phyloP scores from a whole-genome alignment of 179 eudicot genomes.

The Beta macrorhiza region DNA sequence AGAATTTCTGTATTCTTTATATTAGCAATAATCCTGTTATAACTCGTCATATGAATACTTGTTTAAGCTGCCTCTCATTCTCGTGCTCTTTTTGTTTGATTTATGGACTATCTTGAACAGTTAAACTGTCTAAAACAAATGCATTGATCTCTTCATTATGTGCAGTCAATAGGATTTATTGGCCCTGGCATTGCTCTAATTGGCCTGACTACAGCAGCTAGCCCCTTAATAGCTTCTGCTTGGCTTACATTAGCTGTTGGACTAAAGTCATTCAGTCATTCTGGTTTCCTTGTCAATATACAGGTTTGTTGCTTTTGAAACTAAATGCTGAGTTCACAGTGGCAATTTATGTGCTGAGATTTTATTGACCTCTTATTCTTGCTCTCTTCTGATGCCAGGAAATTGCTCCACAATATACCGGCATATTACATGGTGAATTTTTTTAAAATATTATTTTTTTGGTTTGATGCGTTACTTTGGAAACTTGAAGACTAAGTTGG shows the following conservation, averaged over 20 bases:
- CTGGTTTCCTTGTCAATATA: slow-evolving; percentile 90
- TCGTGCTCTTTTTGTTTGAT: not conserved
- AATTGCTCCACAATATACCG: slow-evolving; percentile 93
- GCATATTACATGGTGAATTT: slow-evolving; percentile 77
- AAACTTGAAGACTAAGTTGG: not conserved
- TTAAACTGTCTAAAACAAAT: not conserved
- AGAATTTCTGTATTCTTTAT: not conserved
- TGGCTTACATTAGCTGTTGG: slow-evolving; percentile 94
- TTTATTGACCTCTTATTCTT: slow-evolving; percentile 14
- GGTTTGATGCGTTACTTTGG: not conserved
- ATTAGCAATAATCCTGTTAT: not conserved
- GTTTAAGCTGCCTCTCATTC: not conserved
- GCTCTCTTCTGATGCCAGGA: slow-evolving; percentile 53
- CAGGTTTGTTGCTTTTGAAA: slow-evolving; percentile 56
- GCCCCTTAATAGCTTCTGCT: slow-evolving; percentile 79
- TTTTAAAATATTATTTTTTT: not conserved
- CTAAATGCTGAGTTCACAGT: not conserved
- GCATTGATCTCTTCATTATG: slow-evolving; percentile 15
- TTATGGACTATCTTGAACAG: not conserved
- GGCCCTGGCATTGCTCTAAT: slow-evolving; percentile 85
- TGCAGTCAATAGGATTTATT: slow-evolving; percentile 88
- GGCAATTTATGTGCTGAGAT: not conserved
- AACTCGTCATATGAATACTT: not conserved
- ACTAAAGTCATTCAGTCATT: slow-evolving; percentile 88
- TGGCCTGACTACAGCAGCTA: slow-evolving; percentile 66